Conservation (phyloP, 306 rosid genomes). For the Castanea sativa region DNA sequence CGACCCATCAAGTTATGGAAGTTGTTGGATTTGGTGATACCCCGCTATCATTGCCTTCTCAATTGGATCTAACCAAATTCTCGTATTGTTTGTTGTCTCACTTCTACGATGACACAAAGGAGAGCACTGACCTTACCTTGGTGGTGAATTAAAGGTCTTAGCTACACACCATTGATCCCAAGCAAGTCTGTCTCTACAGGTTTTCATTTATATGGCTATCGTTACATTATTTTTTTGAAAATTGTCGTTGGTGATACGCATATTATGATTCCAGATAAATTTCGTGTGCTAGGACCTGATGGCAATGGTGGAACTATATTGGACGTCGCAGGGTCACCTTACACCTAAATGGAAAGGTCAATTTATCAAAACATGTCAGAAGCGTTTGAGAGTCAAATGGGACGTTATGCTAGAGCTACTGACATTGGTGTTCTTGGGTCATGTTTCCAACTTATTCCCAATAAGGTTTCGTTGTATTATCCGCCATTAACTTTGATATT, state of each 20-base stretch:
- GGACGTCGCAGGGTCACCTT: not conserved
- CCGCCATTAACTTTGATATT: not conserved
- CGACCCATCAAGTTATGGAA: not conserved
- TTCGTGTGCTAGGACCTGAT: not conserved
- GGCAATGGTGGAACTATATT: constrained; percentile 4
- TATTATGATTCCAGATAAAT: not conserved
- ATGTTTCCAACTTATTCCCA: not conserved
- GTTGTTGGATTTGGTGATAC: not conserved
- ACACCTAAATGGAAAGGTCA: not conserved
- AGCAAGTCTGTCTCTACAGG: not conserved
- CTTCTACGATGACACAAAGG: not conserved
- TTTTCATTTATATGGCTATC: not conserved
- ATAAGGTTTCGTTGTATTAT: not conserved
- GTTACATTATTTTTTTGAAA: not conserved
- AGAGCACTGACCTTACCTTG: not conserved
- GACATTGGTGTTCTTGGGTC: not conserved
- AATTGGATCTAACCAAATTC: not conserved
- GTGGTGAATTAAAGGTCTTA: not conserved
- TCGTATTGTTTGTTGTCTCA: constrained; percentile 3
- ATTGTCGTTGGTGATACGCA: not conserved
- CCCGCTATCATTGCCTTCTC: not conserved
- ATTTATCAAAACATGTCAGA: not conserved
- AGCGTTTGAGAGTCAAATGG: constrained; percentile 1
- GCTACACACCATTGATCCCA: not conserved
- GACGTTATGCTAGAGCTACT: not conserved